Percentiles rank a stretch among this genome's conserved stretches.
Conservation (phyloP, 2,329 filamentous ascomycete species). For the Xylariales sp. region DNA sequence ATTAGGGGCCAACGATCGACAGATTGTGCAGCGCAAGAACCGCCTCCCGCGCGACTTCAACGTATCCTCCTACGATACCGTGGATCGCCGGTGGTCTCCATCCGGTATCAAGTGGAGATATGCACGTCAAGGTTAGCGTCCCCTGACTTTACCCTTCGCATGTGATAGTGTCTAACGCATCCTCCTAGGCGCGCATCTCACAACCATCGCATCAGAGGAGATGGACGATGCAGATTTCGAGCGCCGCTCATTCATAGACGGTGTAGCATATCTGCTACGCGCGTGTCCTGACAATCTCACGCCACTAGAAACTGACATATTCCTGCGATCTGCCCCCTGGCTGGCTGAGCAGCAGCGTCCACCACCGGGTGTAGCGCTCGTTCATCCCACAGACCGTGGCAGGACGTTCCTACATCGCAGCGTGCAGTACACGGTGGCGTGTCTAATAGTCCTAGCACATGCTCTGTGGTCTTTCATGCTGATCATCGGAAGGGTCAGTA, state of each 20-base stretch:
- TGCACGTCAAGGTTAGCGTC: constrained; percentile 11
- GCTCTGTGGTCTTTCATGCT: constrained; percentile 55
- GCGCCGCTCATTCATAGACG: constrained; percentile 12
- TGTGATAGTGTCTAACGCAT: no score
- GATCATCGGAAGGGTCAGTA: constrained; percentile 46
- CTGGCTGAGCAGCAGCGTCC: constrained; percentile 7
- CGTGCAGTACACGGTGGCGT: constrained; percentile 51
- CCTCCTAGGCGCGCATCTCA: constrained; percentile 10
- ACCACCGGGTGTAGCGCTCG: background rate
- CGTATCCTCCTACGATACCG: constrained; percentile 4
- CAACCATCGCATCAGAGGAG: constrained; percentile 8
- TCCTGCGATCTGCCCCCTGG: constrained; percentile 10
- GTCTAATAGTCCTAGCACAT: constrained; percentile 54
- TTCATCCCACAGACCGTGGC: constrained; percentile 15
- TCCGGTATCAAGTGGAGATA: constrained; percentile 13
- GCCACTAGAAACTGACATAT: constrained; percentile 9
- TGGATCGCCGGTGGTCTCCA: constrained; percentile 8
- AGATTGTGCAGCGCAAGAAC: background rate
- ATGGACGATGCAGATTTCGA: constrained; percentile 9
- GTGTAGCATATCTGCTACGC: constrained; percentile 11
- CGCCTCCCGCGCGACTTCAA: constrained; percentile 4
- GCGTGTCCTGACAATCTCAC: constrained; percentile 10
- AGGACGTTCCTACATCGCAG: constrained; percentile 54
- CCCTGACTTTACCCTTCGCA: background rate
- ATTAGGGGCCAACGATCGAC: background rate